Percentiles rank a stretch among this genome's conserved stretches.
phyloP scores from a whole-genome alignment of 768 basidiomycete species.

The Lentinula aciculospora region DNA sequence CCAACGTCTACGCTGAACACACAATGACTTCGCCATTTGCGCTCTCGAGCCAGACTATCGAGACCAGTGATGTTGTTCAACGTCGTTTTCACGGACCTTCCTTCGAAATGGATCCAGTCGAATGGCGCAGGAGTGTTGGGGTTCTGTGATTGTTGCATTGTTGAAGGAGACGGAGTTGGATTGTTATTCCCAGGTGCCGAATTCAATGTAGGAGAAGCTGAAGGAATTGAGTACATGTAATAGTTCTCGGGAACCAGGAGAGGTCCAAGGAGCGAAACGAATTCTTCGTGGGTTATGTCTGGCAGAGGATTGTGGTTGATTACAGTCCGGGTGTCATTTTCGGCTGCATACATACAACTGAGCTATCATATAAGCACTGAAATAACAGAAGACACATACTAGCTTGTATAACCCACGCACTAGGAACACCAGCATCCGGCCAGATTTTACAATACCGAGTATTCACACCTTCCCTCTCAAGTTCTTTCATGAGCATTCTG shows the following conservation, averaged over 20 bases:
- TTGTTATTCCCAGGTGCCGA: conserved; percentile 19
- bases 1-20: conserved; percentile 80
- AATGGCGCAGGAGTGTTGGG: conserved; percentile 70
- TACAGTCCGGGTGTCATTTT: conserved; percentile 58
- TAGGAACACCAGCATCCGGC: conserved; percentile 68
- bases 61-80: conserved; percentile 72
- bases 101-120: conserved; percentile 86
- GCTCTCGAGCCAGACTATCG: conserved; percentile 77
- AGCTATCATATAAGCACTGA: not conserved
- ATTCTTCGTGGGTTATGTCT: conserved; percentile 84
- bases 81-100: conserved; percentile 74
- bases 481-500: conserved; percentile 50
- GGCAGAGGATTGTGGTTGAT: conserved; percentile 87
- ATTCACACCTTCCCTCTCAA: conserved; percentile 61
- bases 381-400: conserved; percentile 31
- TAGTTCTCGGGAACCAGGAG: conserved; percentile 80
- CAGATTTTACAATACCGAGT: conserved; percentile 73
- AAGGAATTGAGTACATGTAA: conserved; percentile 25
- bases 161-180: conserved; percentile 1
- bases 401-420: conserved; percentile 77
- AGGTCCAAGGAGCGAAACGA: conserved; percentile 75
- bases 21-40: conserved; percentile 78
- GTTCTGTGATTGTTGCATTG: conserved; percentile 17
- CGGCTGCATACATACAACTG: conserved; percentile 29
- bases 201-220: conserved; percentile 15